Base-by-base conservation (phyloP, 2,329 filamentous ascomycete species). In the Fusarium domesticum region DNA sequence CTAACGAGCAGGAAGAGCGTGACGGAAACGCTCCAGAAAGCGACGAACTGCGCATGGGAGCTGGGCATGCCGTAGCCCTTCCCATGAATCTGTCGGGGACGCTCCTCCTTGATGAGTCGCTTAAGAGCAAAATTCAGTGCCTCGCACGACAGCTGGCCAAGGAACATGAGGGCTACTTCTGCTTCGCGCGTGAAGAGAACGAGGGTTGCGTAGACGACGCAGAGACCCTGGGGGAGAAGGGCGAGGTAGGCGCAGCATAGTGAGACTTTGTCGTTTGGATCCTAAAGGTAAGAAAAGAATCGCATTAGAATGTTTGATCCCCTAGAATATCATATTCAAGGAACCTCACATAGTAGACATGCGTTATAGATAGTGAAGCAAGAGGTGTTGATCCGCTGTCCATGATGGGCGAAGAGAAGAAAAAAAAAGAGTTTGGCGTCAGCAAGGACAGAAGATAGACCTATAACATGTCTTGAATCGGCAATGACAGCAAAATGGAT, bases 41-140 rank as follows among this genome's bases (percentile, higher is more conserved):
- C 80, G 49, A 92, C 87, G 65, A 96, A 98, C 71, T 98, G 93
- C 7, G 93, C 87, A 70, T 98, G 93, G 30, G 91, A 96, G 35
- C 73, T 78, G 41, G 93, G 93, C 95, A 98, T 98, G 58, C 93
- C 95, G 64, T 98, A 98, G 53, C 93, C 93, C 67, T 95, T 95
- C 43, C 89, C 91, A 62, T 91, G 83, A 76, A 74, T 85, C 81
- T 85, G 85, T 51, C 76, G 80, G 19, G 93, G 93, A 38, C 93
- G 80, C 67, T 96, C 89, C 68, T 97, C 89, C 64, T 92, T 93
- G 66, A 98, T 92, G 51, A 89, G 74, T 18, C 93, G 81, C 74
- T 98, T 98, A 37, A 98, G 74, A 4, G 76, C 70, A 67, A 95
- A 96, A 70, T 98, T 98, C 59, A 95, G 72, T 19, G 80, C 90